These are phyloP conservation scores for Flaveria sonorensis DNA, from an alignment of 129 eudicot species.

Conservation along the genomic window DNA sequence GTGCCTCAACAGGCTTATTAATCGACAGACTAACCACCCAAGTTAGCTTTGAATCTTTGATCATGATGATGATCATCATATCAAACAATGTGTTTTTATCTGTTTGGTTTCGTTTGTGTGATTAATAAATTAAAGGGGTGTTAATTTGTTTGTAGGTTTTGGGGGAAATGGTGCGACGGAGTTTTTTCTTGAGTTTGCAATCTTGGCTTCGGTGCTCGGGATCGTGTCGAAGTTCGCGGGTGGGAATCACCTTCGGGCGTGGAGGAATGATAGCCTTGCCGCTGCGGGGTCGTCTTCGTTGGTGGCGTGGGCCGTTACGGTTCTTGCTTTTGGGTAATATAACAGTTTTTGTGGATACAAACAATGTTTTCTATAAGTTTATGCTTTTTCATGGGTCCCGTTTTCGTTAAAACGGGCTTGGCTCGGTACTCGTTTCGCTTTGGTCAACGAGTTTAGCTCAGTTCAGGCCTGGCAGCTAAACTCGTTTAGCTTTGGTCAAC, in stretches of 20 bases:
- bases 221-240: constrained; percentile 81
- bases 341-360: no score
- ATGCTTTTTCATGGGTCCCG: no score
- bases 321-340: constrained; percentile 76
- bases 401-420: no score
- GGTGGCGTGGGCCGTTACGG: constrained; percentile 89
- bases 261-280: constrained; percentile 92
- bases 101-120: not conserved
- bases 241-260: constrained; percentile 72
- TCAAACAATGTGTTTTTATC: no score
- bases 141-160: constrained; percentile 48
- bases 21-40: constrained; percentile 74
- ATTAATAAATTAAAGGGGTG: not conserved
- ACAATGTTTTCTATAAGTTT: no score
- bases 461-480: no score
- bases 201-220: constrained; percentile 73
- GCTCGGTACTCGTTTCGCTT: no score
- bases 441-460: no score
- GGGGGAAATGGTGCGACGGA: constrained; percentile 91
- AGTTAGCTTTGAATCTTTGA: constrained; percentile 33
- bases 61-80: no score
- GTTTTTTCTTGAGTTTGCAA: constrained; percentile 62
- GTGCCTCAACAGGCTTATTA: constrained; percentile 71
- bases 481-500: no score
- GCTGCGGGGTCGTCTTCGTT: constrained; percentile 80